These are phyloP conservation scores for Alternaria triticina DNA, from an alignment of 2,329 filamentous ascomycete genomes.

Conservation along the genomic window DNA sequence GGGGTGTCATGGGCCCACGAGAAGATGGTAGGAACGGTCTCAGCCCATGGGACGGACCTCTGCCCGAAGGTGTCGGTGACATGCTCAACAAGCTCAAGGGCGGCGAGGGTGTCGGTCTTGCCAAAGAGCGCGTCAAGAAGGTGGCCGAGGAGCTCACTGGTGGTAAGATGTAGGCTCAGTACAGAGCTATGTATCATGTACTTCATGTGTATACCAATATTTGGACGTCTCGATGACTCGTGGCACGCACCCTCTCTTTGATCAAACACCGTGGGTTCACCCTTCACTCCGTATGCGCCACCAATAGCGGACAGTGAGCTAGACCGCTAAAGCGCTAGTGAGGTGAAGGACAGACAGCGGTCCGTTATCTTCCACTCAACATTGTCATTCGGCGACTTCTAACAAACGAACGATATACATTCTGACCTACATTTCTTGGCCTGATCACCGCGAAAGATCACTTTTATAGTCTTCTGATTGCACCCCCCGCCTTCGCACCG, in stretches of 20 bases:
- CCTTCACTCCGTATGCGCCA: not conserved
- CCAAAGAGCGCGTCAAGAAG: conserved; percentile 65
- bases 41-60: conserved; percentile 40
- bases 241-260: not conserved
- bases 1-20: conserved; percentile 26
- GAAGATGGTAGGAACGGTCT: conserved; percentile 30
- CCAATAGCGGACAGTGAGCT: not conserved
- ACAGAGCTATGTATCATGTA: not conserved
- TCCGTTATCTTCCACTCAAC: not conserved
- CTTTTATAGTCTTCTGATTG: not conserved
- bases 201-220: not conserved
- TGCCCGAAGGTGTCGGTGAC: conserved; percentile 42
- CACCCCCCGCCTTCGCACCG: not conserved
- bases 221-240: not conserved
- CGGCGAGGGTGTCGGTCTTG: conserved; percentile 50
- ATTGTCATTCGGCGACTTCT: not conserved
- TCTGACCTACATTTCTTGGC: not conserved
- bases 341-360: not conserved
- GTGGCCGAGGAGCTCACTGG: conserved; percentile 72
- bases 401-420: not conserved
- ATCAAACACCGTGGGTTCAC: not conserved
- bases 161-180: conserved; percentile 59
- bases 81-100: conserved; percentile 45
- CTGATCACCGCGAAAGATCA: not conserved
- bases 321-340: not conserved